Evolutionary conservation across 2,329 filamentous ascomycete genomes (phyloP).

Genomic region (Xylariaceae sp.): DNA sequence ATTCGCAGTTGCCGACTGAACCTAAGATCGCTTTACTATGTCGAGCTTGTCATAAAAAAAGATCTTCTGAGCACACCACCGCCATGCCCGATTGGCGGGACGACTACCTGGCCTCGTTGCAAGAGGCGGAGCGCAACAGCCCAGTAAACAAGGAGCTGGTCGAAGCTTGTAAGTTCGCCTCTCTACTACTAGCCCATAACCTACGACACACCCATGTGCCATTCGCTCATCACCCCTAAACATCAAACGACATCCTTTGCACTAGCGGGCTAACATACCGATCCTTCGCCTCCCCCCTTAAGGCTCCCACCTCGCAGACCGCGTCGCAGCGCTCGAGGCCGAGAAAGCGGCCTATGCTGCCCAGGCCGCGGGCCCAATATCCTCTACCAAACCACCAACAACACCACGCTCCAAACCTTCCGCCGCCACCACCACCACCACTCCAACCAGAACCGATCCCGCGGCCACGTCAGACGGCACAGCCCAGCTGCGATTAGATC

Average conservation of each 20-base stretch:
- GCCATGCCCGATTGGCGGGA: slow-evolving; percentile 75
- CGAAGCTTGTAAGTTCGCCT: slow-evolving; percentile 70
- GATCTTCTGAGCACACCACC: neutral
- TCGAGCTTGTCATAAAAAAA: neutral
- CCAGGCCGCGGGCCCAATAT: neutral
- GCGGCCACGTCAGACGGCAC: slow-evolving; percentile 35
- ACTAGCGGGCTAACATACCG: slow-evolving; percentile 1
- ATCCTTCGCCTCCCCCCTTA: neutral
- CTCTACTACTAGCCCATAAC: neutral
- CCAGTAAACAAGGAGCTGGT: slow-evolving; percentile 70
- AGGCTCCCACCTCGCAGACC: slow-evolving; percentile 54
- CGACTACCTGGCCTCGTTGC: slow-evolving; percentile 78
- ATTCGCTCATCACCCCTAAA: neutral
- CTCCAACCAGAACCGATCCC: slow-evolving; percentile 25
- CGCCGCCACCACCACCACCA: slow-evolving; percentile 34
- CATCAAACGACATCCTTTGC: neutral
- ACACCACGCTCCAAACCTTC: slow-evolving; percentile 39
- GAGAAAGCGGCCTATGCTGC: slow-evolving; percentile 56
- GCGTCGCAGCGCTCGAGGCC: slow-evolving; percentile 67
- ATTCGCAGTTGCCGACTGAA: too few relatives aligned
- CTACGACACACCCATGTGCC: neutral
- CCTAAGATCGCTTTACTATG: slow-evolving; percentile 7
- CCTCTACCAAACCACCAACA: slow-evolving; percentile 30
- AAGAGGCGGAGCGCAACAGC: slow-evolving; percentile 72
- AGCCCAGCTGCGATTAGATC: slow-evolving; percentile 67